Conservation (phyloP, 441 rosid genomes). For the Kokia cookei region DNA sequence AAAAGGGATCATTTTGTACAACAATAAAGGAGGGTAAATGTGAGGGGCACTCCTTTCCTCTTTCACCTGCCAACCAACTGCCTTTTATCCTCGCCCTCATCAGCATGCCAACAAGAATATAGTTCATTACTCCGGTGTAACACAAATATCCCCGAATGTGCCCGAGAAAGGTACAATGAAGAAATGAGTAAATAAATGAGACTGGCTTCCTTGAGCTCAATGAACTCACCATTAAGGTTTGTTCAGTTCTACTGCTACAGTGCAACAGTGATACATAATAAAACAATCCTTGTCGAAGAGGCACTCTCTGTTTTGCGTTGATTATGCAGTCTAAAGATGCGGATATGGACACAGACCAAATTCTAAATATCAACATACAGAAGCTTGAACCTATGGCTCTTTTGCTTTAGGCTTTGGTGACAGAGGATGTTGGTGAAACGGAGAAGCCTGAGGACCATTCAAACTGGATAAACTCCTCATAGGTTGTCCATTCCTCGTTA, state of each 20-base stretch:
- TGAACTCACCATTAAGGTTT: neutral
- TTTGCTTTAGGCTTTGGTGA: conserved; percentile 59
- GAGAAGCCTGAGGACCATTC: conserved; percentile 47
- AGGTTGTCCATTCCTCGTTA: conserved; percentile 52
- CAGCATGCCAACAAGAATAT: neutral
- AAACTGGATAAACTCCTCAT: conserved; percentile 48
- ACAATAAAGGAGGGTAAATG: neutral
- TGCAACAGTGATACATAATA: neutral
- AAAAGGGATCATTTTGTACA: neutral
- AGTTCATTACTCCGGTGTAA: neutral
- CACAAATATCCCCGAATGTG: neutral
- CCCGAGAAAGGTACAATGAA: neutral
- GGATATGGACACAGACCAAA: neutral
- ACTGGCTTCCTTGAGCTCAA: neutral
- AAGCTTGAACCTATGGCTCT: conserved; percentile 22
- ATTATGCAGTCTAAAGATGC: neutral
- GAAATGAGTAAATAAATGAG: neutral
- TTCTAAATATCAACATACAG: conserved; percentile 8
- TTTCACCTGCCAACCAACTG: neutral
- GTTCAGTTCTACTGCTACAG: conserved; percentile 7
- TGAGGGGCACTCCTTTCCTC: neutral
- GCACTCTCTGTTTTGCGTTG: neutral
- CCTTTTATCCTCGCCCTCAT: neutral
- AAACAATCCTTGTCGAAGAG: conserved; percentile 1
- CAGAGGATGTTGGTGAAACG: conserved; percentile 31